phyloP scores from a whole-genome alignment of 345 rosid genomes.

The Kernera saxatilis region DNA sequence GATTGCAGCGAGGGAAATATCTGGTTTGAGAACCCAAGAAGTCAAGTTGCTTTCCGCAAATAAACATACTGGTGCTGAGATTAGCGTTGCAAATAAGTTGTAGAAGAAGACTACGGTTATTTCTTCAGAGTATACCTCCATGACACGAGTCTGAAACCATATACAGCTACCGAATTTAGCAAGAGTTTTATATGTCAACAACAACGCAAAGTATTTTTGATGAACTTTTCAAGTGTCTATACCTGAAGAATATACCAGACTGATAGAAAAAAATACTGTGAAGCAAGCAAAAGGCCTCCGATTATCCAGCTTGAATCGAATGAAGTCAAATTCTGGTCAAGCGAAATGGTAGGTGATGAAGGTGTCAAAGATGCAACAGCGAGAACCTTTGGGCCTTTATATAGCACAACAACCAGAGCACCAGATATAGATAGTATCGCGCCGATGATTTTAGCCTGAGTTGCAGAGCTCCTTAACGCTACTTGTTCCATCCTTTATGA shows the following conservation, averaged over 20 bases:
- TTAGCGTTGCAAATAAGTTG: slow-evolving; percentile 19
- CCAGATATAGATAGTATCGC: slow-evolving; percentile 11
- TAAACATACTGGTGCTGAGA: slow-evolving; percentile 32
- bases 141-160: slow-evolving; percentile 28
- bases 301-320: slow-evolving; percentile 1
- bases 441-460: slow-evolving; percentile 11
- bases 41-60: slow-evolving; percentile 29
- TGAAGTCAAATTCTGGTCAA: background rate
- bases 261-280: background rate
- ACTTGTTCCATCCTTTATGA: background rate
- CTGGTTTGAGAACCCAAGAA: slow-evolving; percentile 36
- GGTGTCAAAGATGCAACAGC: background rate
- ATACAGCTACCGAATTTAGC: background rate
- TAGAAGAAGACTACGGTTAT: slow-evolving; percentile 21
- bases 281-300: slow-evolving; percentile 9
- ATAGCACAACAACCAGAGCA: slow-evolving; percentile 16
- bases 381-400: slow-evolving; percentile 16
- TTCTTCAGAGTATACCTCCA: slow-evolving; percentile 35
- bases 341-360: background rate
- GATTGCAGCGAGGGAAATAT: slow-evolving; percentile 21
- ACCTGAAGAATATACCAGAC: slow-evolving; percentile 23
- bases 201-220: background rate
- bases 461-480: slow-evolving; percentile 1
- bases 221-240: background rate
- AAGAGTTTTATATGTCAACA: background rate